Base-by-base conservation (phyloP, 352 stramenopile species). In the Phytophthora palmivora region DNA sequence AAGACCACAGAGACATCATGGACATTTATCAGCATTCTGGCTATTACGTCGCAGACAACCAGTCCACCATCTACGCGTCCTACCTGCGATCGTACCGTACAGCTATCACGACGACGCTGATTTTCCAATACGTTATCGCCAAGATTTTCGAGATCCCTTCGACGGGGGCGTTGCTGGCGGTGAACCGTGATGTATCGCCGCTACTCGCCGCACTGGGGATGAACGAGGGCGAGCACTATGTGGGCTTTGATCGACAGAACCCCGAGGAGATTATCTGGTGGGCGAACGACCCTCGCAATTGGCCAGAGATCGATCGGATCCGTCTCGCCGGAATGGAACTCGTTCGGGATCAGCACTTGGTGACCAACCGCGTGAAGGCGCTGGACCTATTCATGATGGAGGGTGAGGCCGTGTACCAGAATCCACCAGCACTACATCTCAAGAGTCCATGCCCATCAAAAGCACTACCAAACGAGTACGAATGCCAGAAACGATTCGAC, bases 121-220 rank as follows among this genome's bases (percentile, higher is more conserved):
- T 90, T 48, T 85, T 90, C 58, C 78, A 91, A 62, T 94, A 88
- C 33, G 63, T 94, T 12, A 81, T 92, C 30, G 78, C 85, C 24
- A 91, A 91, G 71, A 63, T 92, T 24, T 92, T 94, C 39, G 81
- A 92, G 74, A 94, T 94, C 64, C 79, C 85, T 14, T 77, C 83
- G 6, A 91, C 79, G 0, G 85, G 85, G 2, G 63, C 83, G 34
- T 64, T 94, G 16, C 44, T 94, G 19, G 70, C 83, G 12, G 66
- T 94, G 22, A 92, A 92, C 56, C 69, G 70, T 33, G 83, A 94
- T 39, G 68, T 87, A 26, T 65, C 53, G 9, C 78, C 74, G 21
- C 37, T 94, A 37, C 64, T 94, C 8, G 57, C 74, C 14, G 67
- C 70, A 4, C 44, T 94, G 30, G 78, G 72, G 10, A 70, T 92